Evolutionary conservation across 2,329 filamentous ascomycete genomes (phyloP), one percentile per base, ranked within the genome.

Genomic region (Xylariaceae sp.): DNA sequence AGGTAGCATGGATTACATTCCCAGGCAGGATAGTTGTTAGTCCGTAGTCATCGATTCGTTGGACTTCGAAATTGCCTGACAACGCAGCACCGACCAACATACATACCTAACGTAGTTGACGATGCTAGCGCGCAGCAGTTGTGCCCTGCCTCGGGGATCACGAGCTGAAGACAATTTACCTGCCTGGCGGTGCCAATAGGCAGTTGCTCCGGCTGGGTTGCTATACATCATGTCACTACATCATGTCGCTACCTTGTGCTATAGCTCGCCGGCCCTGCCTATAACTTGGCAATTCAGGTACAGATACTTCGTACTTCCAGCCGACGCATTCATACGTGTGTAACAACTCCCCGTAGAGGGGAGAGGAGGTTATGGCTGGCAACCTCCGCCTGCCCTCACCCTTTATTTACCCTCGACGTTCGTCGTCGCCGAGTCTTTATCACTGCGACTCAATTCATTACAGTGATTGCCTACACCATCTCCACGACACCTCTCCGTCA

Each of bases 361-460:
- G 2, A 15, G 13, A 34, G 32, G 10, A 10, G 6, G 9, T 34
- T 10, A 7, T 34, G 32, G 13, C 32, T 34, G 7, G 10, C 32
- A 30, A 6, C 13, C n/a, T 18, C 15, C 7, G 3, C 19, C 47
- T 8, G 21, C 12, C 37, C 9, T 29, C 34, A 13, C 15, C 32
- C 1, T 32, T 18, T 40, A 18, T 13, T 34, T n/a, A n/a, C n/a
- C n/a, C n/a, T n/a, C n/a, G n/a, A n/a, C n/a, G 30, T 44, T 51
- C 4, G 15, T 36, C 47, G 40, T 47, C 13, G 40, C 19, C 19
- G 42, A 21, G 30, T 48, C 42, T 40, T 19, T 37, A 43, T 51
- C 47, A 54, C 51, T 51, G 51, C 47, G 54, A 50, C 47, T 40
- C 51, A 30, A 37, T 37, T 34, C 16, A 45, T 44, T 49, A 19